Evolutionary conservation across 2,329 filamentous ascomycete genomes (phyloP), one percentile per base, ranked within the genome.

Genomic region (Penicillium corylophilum): DNA sequence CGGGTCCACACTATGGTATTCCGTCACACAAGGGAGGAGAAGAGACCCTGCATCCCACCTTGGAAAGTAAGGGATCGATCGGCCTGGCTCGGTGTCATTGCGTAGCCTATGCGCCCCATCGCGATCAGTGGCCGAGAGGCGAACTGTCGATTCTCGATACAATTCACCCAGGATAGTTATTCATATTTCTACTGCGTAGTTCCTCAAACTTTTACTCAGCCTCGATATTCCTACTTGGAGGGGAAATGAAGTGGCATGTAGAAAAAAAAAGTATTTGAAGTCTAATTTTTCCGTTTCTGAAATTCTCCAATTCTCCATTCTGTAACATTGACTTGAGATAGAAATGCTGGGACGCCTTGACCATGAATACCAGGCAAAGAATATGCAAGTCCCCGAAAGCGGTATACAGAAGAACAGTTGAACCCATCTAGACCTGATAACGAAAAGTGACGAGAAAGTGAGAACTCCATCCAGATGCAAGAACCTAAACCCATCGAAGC

Each of bases 381-480:
- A 22, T 38, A 38, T 38, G 35, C 35, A 38, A 38, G 35, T 20
- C 10, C 35, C 20, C 35, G 18, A 38, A 38, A 38, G 13, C 9
- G 13, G 16, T 20, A 20, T n/a, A n/a, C n/a, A n/a, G n/a, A n/a
- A n/a, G n/a, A 38, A 13, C 7, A 4, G 7, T 38, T 20, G 10
- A 2, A 13, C 35, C 10, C 9, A 38, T 38, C 35, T 38, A 38
- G 35, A 18, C 8, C 3, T 9, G 18, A 33, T n/a, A n/a, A 23
- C 54, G 22, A 18, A n/a, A 38, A 47, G 18, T 15, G 2, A 33
- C 38, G 22, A 18, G 3, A 24, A n/a, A 23, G 46, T 33, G 13
- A 28, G 36, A 56, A 54, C 46, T 41, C 48, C 50, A 39, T 50
- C 48, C 54, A 12, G 38, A 61, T 61, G 59, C 57, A 52, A 51